Percentiles rank a stretch among this genome's conserved stretches.
phyloP scores from a whole-genome alignment of 1,284 basidiomycete genomes.

The Ganoderma sinense region DNA sequence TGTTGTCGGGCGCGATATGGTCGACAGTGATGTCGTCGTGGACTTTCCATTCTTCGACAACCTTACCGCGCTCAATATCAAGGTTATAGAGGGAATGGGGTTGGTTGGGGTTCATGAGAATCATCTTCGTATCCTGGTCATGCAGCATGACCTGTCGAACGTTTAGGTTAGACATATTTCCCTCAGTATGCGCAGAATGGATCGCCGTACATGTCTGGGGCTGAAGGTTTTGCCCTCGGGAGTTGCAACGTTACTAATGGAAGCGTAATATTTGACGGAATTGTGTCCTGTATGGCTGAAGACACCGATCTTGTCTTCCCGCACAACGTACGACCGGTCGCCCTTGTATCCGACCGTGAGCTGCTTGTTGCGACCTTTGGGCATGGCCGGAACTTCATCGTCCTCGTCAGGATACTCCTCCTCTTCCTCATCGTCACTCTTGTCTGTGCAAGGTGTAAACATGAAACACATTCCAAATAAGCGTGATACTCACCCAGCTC shows the following conservation, averaged over 20 bases:
- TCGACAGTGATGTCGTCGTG: slow-evolving; percentile 88
- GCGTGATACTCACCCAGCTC: slow-evolving; percentile 50
- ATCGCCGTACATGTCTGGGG: slow-evolving; percentile 76
- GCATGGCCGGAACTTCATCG: slow-evolving; percentile 53
- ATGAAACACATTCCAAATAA: neutral
- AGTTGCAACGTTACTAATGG: slow-evolving; percentile 87
- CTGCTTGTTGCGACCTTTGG: slow-evolving; percentile 80
- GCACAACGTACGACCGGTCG: slow-evolving; percentile 94
- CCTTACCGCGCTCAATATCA: slow-evolving; percentile 96
- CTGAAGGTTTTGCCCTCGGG: slow-evolving; percentile 87
- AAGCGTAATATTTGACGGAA: slow-evolving; percentile 87
- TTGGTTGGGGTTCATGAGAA: slow-evolving; percentile 88
- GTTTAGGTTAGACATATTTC: neutral
- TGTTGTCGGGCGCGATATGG: slow-evolving; percentile 92
- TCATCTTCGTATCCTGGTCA: slow-evolving; percentile 96
- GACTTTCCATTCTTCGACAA: slow-evolving; percentile 99
- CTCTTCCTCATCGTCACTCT: slow-evolving; percentile 49
- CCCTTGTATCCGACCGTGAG: slow-evolving; percentile 97
- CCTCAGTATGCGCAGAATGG: neutral
- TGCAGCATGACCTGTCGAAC: slow-evolving; percentile 89
- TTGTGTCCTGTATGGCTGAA: slow-evolving; percentile 87
- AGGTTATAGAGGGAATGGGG: slow-evolving; percentile 90
- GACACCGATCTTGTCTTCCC: slow-evolving; percentile 97
- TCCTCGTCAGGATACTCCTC: slow-evolving; percentile 57
- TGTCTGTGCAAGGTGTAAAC: slow-evolving; percentile 28